Evolutionary conservation across 2,329 filamentous ascomycete species (phyloP), one percentile per base, ranked within the genome.

Genomic region (Penicillium expansum): DNA sequence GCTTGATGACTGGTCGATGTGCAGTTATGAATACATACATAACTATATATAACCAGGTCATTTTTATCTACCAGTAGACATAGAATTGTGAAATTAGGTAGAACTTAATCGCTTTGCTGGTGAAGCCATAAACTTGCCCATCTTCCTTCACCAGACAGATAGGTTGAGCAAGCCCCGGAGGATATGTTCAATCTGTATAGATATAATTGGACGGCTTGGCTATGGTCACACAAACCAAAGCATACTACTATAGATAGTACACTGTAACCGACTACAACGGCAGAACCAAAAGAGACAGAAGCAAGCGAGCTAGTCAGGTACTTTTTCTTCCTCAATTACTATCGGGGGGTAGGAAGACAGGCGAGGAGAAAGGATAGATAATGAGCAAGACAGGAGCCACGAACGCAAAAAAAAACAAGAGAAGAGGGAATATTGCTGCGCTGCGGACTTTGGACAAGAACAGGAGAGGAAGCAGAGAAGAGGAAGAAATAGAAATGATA

Each of bases 401-500:
- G 42, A 50, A 67, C 62, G 64, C 61, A 67, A 62, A 65, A 69
- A 67, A 50, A 52, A 61, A 67, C 65, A 69, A 51, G 66, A 67
- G 69, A 69, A 73, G 69, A 73, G 71, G 71, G 71, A 74, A 72
- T 74, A 69, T 74, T 73, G 71, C 69, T 71, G 71, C 69, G 70
- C 68, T 73, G 71, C 66, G 70, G 64, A 70, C 65, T 71, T 69
- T 70, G 64, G 68, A 66, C 67, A 66, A 65, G 67, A 55, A 52
- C 52, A 57, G 58, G 39, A 59, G 61, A 64, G 60, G 60, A 62
- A 63, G 58, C 63, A 62, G 57, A 60, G 56, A 58, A 60, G 56
- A 61, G 44, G 56, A 50, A 48, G 58, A 59, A 60, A 62, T 49
- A 60, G 56, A 56, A 62, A 65, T 55, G 59, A 61, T 66, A 66